Conservation (phyloP, 2,329 filamentous ascomycete genomes). For the Metarhizium rileyi region DNA sequence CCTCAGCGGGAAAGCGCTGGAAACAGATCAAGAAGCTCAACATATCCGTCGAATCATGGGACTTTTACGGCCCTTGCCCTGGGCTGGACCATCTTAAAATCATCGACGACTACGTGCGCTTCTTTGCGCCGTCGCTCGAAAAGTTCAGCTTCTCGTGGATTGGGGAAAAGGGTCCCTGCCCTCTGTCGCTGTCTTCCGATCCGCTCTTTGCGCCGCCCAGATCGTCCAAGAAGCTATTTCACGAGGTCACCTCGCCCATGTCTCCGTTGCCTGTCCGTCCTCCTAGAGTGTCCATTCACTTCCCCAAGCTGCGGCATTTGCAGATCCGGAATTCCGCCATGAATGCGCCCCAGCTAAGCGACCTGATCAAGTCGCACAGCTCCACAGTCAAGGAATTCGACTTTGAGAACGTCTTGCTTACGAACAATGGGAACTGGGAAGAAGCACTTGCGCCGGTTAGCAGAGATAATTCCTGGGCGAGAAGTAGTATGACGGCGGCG, state of each 20-base stretch:
- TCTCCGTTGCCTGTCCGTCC: conserved; percentile 47
- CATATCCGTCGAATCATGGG: conserved; percentile 63
- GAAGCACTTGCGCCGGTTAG: conserved; percentile 66
- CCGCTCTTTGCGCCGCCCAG: conserved; percentile 54
- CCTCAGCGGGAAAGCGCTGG: conserved; percentile 65
- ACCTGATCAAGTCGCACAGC: conserved; percentile 58
- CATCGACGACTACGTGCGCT: conserved; percentile 69
- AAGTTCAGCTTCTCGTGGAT: conserved; percentile 72
- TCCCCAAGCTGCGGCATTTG: conserved; percentile 58
- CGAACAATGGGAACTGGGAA: conserved; percentile 64
- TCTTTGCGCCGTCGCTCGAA: conserved; percentile 55
- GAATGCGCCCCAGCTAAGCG: conserved; percentile 59
- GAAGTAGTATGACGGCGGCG: conserved; percentile 17
- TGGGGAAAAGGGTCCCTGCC: conserved; percentile 65
- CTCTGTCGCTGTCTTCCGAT: conserved; percentile 60
- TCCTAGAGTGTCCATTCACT: conserved; percentile 47
- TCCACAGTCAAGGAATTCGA: conserved; percentile 65
- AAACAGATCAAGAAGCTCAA: conserved; percentile 64
- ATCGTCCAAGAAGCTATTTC: conserved; percentile 47
- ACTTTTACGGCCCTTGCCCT: conserved; percentile 48
- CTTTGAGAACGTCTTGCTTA: conserved; percentile 65
- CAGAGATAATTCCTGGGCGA: conserved; percentile 30
- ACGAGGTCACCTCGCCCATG: conserved; percentile 56
- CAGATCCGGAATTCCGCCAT: conserved; percentile 64
- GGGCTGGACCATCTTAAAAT: conserved; percentile 65